Evolutionary conservation across 805 yeast species (phyloP).

Genomic region (Spathaspora gorwiae): DNA sequence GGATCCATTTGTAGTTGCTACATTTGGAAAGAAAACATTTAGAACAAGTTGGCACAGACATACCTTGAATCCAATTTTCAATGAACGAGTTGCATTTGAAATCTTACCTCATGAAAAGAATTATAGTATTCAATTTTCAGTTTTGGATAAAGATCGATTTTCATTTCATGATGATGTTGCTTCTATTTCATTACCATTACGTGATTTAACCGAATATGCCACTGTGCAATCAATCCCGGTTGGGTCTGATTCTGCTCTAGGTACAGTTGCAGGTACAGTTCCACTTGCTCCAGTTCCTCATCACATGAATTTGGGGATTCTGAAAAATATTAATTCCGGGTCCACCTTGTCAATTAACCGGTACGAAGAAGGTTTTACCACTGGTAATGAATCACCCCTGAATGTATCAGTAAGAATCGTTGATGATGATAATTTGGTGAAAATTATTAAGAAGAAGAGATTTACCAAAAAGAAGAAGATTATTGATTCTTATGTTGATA

Average conservation of each 20-base stretch:
- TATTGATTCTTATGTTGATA: constrained; percentile 22
- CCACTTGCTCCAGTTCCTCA: background rate
- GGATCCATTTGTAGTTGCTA: constrained; percentile 93
- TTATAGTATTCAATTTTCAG: constrained; percentile 64
- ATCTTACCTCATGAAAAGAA: constrained; percentile 60
- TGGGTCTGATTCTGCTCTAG: background rate
- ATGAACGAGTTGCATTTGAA: constrained; percentile 78
- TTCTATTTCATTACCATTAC: constrained; percentile 50
- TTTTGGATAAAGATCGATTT: constrained; percentile 80
- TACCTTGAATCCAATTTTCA: constrained; percentile 74
- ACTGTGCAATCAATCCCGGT: constrained; percentile 13
- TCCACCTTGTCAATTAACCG: background rate
- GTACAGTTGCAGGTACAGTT: background rate
- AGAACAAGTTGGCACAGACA: constrained; percentile 83
- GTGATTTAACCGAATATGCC: constrained; percentile 40
- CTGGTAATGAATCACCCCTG: constrained; percentile 6
- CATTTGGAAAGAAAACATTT: constrained; percentile 84
- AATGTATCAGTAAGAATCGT: constrained; percentile 6
- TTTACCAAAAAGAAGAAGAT: constrained; percentile 26
- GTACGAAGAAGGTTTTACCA: constrained; percentile 4
- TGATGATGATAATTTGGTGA: constrained; percentile 7
- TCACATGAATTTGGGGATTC: background rate
- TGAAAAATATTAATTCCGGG: background rate
- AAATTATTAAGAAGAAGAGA: constrained; percentile 20
- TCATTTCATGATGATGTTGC: constrained; percentile 85